Conservation (phyloP, 2,329 filamentous ascomycete species). For the Calonectria henricotiae region DNA sequence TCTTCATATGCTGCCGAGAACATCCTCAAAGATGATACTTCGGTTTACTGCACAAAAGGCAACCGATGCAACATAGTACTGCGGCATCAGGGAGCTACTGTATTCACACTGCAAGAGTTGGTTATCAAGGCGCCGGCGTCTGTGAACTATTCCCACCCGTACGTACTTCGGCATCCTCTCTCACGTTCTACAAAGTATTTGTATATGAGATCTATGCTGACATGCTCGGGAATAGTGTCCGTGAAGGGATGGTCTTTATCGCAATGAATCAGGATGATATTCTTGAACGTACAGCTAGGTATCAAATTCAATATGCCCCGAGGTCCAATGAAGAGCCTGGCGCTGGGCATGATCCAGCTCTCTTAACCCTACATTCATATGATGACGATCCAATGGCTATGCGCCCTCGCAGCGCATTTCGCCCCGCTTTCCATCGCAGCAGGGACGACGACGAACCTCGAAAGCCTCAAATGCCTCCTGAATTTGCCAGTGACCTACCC, state of each 20-base stretch:
- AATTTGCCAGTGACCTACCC: constrained; percentile 67
- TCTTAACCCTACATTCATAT: constrained; percentile 70
- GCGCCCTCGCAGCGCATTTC: constrained; percentile 61
- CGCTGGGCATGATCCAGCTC: constrained; percentile 62
- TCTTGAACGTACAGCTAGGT: constrained; percentile 80
- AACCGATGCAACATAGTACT: constrained; percentile 90
- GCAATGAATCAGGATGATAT: constrained; percentile 88
- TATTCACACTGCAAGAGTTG: constrained; percentile 88
- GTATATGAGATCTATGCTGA: constrained; percentile 40
- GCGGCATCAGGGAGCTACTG: constrained; percentile 83
- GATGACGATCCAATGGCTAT: constrained; percentile 63
- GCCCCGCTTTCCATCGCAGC: constrained; percentile 36
- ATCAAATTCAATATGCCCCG: constrained; percentile 78
- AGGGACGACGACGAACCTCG: constrained; percentile 65
- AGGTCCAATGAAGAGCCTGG: constrained; percentile 43
- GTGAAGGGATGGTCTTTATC: constrained; percentile 94
- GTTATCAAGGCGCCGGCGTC: constrained; percentile 88
- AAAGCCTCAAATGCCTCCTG: constrained; percentile 71
- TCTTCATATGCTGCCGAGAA: constrained; percentile 81
- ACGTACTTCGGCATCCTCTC: constrained; percentile 61
- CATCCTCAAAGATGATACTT: constrained; percentile 85
- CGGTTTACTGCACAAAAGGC: constrained; percentile 93
- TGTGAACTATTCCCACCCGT: constrained; percentile 87
- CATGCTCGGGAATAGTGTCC: constrained; percentile 72
- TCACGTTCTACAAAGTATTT: constrained; percentile 26